Conservation (phyloP, 169 alveolate species). For the Plasmodium knowlesi region DNA sequence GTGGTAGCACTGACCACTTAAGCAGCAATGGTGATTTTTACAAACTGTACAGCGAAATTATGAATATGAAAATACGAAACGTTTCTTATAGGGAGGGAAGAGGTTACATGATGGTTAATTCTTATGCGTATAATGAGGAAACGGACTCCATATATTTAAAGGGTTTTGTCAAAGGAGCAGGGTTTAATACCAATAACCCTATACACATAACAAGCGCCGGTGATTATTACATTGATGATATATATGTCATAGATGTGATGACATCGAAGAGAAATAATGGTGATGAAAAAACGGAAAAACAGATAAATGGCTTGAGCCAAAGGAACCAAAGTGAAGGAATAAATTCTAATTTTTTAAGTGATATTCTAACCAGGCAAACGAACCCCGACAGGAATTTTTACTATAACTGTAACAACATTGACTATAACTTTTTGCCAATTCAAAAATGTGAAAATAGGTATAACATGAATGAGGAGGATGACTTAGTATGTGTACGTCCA, state of each 20-base stretch:
- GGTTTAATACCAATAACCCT: slow-evolving; percentile 81
- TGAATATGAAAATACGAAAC: slow-evolving; percentile 71
- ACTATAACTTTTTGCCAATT: slow-evolving; percentile 17
- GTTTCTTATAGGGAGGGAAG: slow-evolving; percentile 83
- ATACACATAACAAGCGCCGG: slow-evolving; percentile 83
- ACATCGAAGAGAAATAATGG: slow-evolving; percentile 52
- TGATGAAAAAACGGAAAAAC: slow-evolving; percentile 22
- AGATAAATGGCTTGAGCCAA: slow-evolving; percentile 45
- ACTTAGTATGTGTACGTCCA: slow-evolving; percentile 47
- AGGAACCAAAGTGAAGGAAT: slow-evolving; percentile 68
- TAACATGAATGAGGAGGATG: slow-evolving; percentile 52
- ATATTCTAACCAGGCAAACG: slow-evolving; percentile 36
- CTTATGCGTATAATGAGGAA: slow-evolving; percentile 72
- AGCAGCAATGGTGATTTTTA: slow-evolving; percentile 40
- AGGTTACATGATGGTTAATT: slow-evolving; percentile 82
- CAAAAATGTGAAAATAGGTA: slow-evolving; percentile 12
- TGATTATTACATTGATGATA: slow-evolving; percentile 77
- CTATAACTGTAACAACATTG: neutral
- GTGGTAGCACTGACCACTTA: slow-evolving; percentile 17
- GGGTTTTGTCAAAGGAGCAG: slow-evolving; percentile 84
- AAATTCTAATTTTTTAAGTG: slow-evolving; percentile 50
- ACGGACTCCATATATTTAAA: slow-evolving; percentile 72
- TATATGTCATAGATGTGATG: slow-evolving; percentile 76
- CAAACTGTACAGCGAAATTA: slow-evolving; percentile 74
- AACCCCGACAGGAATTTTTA: neutral